Base-by-base conservation (phyloP, 2,329 filamentous ascomycete species). In the Penicillium sp. region DNA sequence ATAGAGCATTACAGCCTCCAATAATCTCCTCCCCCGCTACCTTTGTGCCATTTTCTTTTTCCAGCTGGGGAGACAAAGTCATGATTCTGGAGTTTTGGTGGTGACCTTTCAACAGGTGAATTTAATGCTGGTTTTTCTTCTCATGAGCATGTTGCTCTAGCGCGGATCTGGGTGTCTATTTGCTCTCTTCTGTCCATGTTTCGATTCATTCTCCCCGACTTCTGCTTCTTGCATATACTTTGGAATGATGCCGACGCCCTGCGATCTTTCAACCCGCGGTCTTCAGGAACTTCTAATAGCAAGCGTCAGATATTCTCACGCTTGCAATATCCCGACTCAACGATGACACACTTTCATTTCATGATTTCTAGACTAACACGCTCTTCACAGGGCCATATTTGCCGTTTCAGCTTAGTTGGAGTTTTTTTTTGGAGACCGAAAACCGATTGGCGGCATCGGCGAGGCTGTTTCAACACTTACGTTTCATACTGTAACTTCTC, bases 101-200 rank as follows among this genome's bases (percentile, higher is more conserved):
- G 69, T 66, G 65, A 75, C 75, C 75, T 77, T 73, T 78, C 75
- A 78, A 78, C 75, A 78, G 75, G 75, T 75, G 69, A 63, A 66
- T 67, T 61, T 68, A 63, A 66, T 68, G 64, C 55, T 68, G 65
- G 59, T 52, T 66, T 66, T 66, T 67, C 48, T 59, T 52, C 58
- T 61, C 49, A 57, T 30, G 52, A 42, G 52, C 35, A 52, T 63
- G 52, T 63, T 63, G 57, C 57, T 60, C 51, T 58, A 62, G 61
- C 68, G 65, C 68, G 64, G 63, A 65, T 65, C 59, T 65, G 65
- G 60, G 64, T 65, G 57, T 64, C 68, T 65, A 22, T 22, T 60
- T 57, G 30, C 56, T 35, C 57, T 60, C 51, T 64, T 28, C 59
- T 43, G 54, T 52, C 28, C n/a, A 16, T 4, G 40, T 58, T 59